phyloP scores from a whole-genome alignment of 371 early-diverging fungal genomes.

The Coemansia sp. region DNA sequence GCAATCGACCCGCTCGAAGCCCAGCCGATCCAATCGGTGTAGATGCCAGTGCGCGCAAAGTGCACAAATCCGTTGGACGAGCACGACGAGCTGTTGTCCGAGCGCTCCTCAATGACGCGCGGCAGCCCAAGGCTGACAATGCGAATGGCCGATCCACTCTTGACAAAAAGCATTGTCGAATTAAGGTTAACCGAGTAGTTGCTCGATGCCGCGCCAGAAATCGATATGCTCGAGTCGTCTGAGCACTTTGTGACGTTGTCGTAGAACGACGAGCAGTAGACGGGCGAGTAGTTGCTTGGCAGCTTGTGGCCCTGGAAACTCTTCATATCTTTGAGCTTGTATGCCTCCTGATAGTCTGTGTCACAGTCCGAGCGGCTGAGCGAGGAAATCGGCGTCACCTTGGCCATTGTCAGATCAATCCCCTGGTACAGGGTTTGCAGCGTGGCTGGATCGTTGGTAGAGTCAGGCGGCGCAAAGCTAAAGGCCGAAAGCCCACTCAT shows the following conservation, averaged over 20 bases:
- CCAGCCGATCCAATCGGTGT: slow-evolving; percentile 50
- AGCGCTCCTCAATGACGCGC: slow-evolving; percentile 35
- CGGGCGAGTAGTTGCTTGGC: slow-evolving; percentile 32
- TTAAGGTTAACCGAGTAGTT: slow-evolving; percentile 38
- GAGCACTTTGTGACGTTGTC: slow-evolving; percentile 40
- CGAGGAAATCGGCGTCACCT: slow-evolving; percentile 21
- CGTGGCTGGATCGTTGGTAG: slow-evolving; percentile 37
- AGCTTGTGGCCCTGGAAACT: slow-evolving; percentile 42
- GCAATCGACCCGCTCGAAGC: slow-evolving; percentile 37
- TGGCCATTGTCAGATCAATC: slow-evolving; percentile 40
- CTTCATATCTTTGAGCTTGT: slow-evolving; percentile 39
- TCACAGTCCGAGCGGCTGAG: slow-evolving; percentile 35
- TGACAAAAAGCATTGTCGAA: slow-evolving; percentile 41
- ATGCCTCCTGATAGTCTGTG: slow-evolving; percentile 27
- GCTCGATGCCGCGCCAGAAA: slow-evolving; percentile 10
- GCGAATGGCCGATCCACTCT: slow-evolving; percentile 25
- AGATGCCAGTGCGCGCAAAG: slow-evolving; percentile 45
- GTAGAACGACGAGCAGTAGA: slow-evolving; percentile 44
- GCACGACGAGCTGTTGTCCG: slow-evolving; percentile 25
- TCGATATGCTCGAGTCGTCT: slow-evolving; percentile 32
- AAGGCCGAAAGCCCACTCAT: slow-evolving; percentile 26
- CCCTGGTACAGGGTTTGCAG: slow-evolving; percentile 39
- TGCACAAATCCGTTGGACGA: slow-evolving; percentile 42
- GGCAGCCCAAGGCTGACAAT: slow-evolving; percentile 39
- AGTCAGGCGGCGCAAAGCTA: slow-evolving; percentile 22